Conservation (phyloP, 177 flowering plant genomes). For the Vitis hybrid region DNA sequence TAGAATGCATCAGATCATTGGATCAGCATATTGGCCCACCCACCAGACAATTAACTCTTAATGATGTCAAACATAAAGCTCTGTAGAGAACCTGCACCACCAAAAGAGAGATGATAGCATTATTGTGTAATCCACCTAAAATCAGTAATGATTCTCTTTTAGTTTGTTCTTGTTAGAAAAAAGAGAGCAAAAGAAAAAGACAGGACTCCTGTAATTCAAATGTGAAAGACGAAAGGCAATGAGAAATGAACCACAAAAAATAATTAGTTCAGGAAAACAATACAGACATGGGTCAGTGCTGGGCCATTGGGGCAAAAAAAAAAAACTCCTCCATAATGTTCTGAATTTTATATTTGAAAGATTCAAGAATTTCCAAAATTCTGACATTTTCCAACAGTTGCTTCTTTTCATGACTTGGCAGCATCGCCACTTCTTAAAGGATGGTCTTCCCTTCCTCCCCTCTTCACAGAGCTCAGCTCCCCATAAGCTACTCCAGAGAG, state of each 20-base stretch:
- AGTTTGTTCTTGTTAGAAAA: background rate
- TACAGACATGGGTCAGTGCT: constrained; percentile 8
- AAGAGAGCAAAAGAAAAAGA: background rate
- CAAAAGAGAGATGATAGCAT: background rate
- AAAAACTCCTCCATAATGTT: constrained; percentile 13
- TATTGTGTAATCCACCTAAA: background rate
- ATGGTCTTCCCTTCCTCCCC: constrained; percentile 8
- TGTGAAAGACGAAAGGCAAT: background rate
- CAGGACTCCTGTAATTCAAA: background rate
- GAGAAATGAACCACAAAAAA: constrained; percentile 13
- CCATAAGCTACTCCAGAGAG: constrained; percentile 5
- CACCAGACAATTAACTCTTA: background rate
- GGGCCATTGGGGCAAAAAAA: constrained; percentile 5
- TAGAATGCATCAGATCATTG: background rate
- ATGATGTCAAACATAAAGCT: constrained; percentile 4
- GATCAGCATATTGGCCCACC: background rate
- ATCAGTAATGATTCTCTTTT: constrained; percentile 3
- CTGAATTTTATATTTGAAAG: constrained; percentile 22
- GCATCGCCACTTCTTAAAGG: constrained; percentile 13
- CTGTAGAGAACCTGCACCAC: background rate
- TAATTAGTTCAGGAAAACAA: background rate
- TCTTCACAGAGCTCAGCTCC: constrained; percentile 6
- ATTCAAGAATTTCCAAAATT: constrained; percentile 4
- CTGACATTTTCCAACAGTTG: constrained; percentile 3
- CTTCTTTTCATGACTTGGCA: constrained; percentile 7